phyloP scores from a whole-genome alignment of 805 yeast species.

The Yamadazyma tumulicola region DNA sequence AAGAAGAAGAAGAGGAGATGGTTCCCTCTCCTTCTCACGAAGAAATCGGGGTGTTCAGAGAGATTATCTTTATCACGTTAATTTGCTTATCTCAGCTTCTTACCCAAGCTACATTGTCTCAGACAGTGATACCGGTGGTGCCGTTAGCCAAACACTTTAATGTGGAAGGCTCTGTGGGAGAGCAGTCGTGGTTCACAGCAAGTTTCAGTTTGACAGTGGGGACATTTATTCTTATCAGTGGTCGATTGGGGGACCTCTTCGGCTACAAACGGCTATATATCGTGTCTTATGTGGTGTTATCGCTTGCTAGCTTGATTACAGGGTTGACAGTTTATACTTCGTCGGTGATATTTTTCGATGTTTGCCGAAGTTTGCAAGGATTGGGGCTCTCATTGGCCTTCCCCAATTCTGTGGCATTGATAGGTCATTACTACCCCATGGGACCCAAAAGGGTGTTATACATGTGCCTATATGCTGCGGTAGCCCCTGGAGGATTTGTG shows the following conservation, averaged over 20 bases:
- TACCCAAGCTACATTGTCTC: constrained; percentile 18
- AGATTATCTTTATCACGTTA: constrained; percentile 20
- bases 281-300: constrained; percentile 22
- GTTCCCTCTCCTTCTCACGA: constrained; percentile 15
- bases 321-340: constrained; percentile 26
- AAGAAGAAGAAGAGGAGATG: constrained; percentile 1
- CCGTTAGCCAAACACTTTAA: constrained; percentile 21
- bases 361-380: constrained; percentile 31
- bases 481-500: constrained; percentile 32
- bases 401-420: constrained; percentile 32
- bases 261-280: constrained; percentile 30
- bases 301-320: constrained; percentile 19
- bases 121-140: constrained; percentile 14
- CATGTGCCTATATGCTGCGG: constrained; percentile 31
- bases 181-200: constrained; percentile 34
- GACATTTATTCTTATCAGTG: constrained; percentile 31
- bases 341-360: constrained; percentile 23
- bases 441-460: constrained; percentile 17
- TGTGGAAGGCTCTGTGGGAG: constrained; percentile 24
- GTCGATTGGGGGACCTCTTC: constrained; percentile 33
- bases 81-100: constrained; percentile 20
- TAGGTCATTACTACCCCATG: constrained; percentile 28
- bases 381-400: constrained; percentile 32
- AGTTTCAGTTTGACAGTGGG: constrained; percentile 34
- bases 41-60: constrained; percentile 21